Evolutionary conservation across 805 yeast genomes (phyloP).

Genomic region (Metschnikowia kofuensis): DNA sequence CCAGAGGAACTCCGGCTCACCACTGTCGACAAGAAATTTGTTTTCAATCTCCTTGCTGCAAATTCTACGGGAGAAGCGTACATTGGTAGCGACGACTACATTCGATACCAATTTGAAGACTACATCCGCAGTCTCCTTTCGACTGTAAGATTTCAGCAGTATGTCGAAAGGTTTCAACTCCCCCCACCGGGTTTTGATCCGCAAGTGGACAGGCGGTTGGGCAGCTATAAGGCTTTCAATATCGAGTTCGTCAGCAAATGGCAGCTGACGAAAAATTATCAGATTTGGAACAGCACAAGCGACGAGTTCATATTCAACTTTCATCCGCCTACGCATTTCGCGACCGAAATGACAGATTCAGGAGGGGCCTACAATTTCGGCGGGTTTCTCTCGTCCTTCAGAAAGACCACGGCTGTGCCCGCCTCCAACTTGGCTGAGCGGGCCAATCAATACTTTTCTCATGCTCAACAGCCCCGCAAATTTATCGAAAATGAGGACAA

Average conservation of each 20-base stretch:
- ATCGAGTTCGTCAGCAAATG: slow-evolving; percentile 31
- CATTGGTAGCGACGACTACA: slow-evolving; percentile 69
- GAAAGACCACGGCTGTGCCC: slow-evolving; percentile 10
- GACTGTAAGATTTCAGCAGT: slow-evolving; percentile 65
- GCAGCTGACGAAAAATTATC: slow-evolving; percentile 34
- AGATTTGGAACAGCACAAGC: slow-evolving; percentile 39
- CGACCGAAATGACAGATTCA: slow-evolving; percentile 18
- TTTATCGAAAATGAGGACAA: slow-evolving; percentile 7
- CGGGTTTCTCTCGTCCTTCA: slow-evolving; percentile 15
- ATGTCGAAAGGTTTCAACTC: slow-evolving; percentile 37
- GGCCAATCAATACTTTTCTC: slow-evolving; percentile 14
- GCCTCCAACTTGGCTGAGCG: slow-evolving; percentile 8
- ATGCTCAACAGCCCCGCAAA: slow-evolving; percentile 19
- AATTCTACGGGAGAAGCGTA: slow-evolving; percentile 33
- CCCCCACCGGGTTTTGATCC: slow-evolving; percentile 42
- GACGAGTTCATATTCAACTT: slow-evolving; percentile 46
- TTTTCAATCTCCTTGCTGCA: slow-evolving; percentile 51
- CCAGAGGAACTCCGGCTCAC: slow-evolving; percentile 33
- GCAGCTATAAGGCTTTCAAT: slow-evolving; percentile 31
- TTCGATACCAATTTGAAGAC: slow-evolving; percentile 86
- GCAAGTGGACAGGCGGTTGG: slow-evolving; percentile 18
- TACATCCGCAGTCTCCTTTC: slow-evolving; percentile 76
- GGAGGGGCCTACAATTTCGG: slow-evolving; percentile 14
- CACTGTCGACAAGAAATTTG: slow-evolving; percentile 68
- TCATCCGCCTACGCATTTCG: slow-evolving; percentile 39